Percentiles rank a stretch among this genome's conserved stretches.
Conservation (phyloP, 2,329 filamentous ascomycete species). For the Chaetomium sp. region DNA sequence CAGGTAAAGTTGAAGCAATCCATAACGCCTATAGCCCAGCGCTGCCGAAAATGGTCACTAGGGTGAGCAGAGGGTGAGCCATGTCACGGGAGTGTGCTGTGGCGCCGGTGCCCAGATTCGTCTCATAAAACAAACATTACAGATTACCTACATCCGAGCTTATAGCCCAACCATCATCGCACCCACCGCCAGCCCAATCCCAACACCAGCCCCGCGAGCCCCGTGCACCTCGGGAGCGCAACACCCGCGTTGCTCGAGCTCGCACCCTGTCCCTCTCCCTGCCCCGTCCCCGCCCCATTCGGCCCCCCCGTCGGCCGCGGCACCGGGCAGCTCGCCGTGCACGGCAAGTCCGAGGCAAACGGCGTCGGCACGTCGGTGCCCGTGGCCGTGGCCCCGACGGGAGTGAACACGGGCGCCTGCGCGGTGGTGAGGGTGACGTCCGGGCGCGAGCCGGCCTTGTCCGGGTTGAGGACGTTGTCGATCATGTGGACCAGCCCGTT, state of each 20-base stretch:
- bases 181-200: slow-evolving; percentile 20
- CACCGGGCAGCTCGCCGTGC: slow-evolving; percentile 36
- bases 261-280: not conserved
- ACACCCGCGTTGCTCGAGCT: slow-evolving; percentile 20
- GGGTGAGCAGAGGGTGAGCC: too few species aligned
- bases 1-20: not conserved
- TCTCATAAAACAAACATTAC: not conserved
- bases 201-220: slow-evolving; percentile 21
- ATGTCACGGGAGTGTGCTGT: not conserved
- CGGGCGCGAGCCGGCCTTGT: slow-evolving; percentile 41
- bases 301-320: not conserved
- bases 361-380: slow-evolving; percentile 33
- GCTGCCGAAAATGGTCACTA: not conserved
- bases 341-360: slow-evolving; percentile 49
- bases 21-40: too few species aligned
- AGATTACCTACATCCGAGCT: not conserved
- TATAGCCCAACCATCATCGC: slow-evolving; percentile 23
- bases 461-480: slow-evolving; percentile 55
- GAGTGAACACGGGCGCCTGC: slow-evolving; percentile 42
- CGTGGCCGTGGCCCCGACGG: slow-evolving; percentile 32
- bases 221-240: slow-evolving; percentile 27
- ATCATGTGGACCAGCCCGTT: slow-evolving; percentile 63
- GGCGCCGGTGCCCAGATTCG: not conserved
- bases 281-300: not conserved
- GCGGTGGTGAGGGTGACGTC: slow-evolving; percentile 41